Evolutionary conservation across 257 asterid genomes (phyloP).

Genomic region (Solanum arcanum): DNA sequence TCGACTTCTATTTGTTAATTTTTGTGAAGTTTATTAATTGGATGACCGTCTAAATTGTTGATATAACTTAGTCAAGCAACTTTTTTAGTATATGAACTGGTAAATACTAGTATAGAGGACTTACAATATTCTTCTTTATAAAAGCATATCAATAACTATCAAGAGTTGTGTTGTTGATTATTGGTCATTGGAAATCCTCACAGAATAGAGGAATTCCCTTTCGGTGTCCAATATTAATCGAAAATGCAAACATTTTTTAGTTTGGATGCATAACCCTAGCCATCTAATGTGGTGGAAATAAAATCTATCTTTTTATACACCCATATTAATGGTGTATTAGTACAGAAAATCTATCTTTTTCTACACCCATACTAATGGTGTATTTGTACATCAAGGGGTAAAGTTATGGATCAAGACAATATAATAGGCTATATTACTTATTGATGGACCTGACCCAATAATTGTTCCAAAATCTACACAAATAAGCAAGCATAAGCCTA

Average conservation of each 20-base stretch:
- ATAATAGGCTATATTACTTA: not conserved
- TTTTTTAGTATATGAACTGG: not conserved
- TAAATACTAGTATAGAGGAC: not conserved
- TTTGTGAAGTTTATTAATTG: not conserved
- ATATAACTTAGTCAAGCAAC: not conserved
- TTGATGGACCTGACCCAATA: not conserved
- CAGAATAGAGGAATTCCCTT: not conserved
- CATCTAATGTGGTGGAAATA: not conserved
- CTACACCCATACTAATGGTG: not conserved
- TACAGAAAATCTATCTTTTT: not conserved
- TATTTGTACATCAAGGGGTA: not conserved
- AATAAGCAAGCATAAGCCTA: not conserved
- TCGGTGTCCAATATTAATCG: not conserved
- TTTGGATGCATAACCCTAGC: not conserved
- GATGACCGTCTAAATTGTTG: not conserved
- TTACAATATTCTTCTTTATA: too few species aligned
- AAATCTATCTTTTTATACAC: not conserved
- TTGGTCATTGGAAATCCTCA: too few species aligned
- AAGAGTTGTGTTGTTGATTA: too few species aligned
- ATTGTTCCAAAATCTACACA: not conserved
- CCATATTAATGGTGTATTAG: not conserved
- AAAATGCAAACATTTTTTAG: not conserved
- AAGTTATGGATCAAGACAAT: not conserved
- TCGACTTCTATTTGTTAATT: not conserved
- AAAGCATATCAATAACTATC: not conserved